Evolutionary conservation across 1,139 yeast genomes (phyloP).

Genomic region (Kodamaea suecica): DNA sequence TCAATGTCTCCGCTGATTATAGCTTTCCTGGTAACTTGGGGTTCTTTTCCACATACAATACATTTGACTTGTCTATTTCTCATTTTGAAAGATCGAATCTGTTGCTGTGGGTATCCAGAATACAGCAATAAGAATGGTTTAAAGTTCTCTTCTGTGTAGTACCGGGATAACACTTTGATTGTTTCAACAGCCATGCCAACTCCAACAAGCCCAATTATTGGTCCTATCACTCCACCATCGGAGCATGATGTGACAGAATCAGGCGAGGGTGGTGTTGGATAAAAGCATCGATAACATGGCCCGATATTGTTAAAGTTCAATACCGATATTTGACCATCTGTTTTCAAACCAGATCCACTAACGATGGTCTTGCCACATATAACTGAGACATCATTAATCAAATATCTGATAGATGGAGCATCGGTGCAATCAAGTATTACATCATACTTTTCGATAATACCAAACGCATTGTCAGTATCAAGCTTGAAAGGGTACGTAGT

Average conservation of each 20-base stretch:
- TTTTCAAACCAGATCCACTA: conserved; percentile 86
- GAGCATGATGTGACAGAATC: conserved; percentile 80
- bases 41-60: conserved; percentile 58
- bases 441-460: conserved; percentile 62
- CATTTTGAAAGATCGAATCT: conserved; percentile 74
- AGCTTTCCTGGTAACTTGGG: conserved; percentile 41
- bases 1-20: conserved; percentile 52
- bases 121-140: conserved; percentile 69
- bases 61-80: conserved; percentile 64
- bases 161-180: conserved; percentile 64
- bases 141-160: conserved; percentile 51
- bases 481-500: conserved; percentile 52
- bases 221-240: conserved; percentile 95
- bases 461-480: conserved; percentile 57
- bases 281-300: conserved; percentile 93
- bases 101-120: conserved; percentile 72
- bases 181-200: conserved; percentile 86
- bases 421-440: conserved; percentile 91
- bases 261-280: conserved; percentile 88
- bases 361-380: conserved; percentile 66
- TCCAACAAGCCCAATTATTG: conserved; percentile 91
- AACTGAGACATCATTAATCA: conserved; percentile 84
- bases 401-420: conserved; percentile 81
- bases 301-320: conserved; percentile 66
- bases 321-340: conserved; percentile 87